Base-by-base conservation (phyloP, 805 yeast species). In the Nakazawaea sp. region DNA sequence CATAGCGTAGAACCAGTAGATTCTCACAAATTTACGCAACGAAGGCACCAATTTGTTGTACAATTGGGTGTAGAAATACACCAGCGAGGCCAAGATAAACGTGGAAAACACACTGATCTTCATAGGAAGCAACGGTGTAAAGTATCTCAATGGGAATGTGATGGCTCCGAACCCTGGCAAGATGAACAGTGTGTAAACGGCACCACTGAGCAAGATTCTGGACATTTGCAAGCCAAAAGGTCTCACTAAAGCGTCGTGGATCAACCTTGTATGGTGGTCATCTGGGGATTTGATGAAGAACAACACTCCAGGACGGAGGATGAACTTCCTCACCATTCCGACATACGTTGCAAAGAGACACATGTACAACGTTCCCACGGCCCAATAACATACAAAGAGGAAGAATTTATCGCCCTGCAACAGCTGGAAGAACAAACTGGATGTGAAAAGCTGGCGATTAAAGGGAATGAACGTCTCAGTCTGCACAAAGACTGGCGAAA, bases 221-320 rank as follows among this genome's bases (percentile, higher is more conserved):
- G 81, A 75, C 17, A 89, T 44, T 53, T 92, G 97, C 32, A 81
- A 62, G 7, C 58, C 45, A 49, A 90, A 70, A 1, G 96, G 84
- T 46, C 83, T 77, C 41, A 83, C 81, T 36, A 92, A 58, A 1
- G 95, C 92, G 53, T 89, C 96, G 46, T 87, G 90, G 29, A 90
- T 70, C 10, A 92, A 72, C 46, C 90, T 76, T 32, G 87, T 79
- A 48, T 85, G 82, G 27, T 95, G 96, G 53, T 92, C 97, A 48
- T 88, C 96, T 4, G 96, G 96, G 17, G 95, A 87, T 48, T 96
- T 72, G 43, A 92, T 83, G 61, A 92, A 92, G 56, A 78, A 92
- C 32, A 92, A 64, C 7, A 86, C 96, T 10, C 98, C 99, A 0
- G 83, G 81, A 39, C 99, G 72, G 41, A 90, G 68, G 27, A 87